phyloP scores from a whole-genome alignment of 257 asterid genomes.

The Salvia rosmarinus region DNA sequence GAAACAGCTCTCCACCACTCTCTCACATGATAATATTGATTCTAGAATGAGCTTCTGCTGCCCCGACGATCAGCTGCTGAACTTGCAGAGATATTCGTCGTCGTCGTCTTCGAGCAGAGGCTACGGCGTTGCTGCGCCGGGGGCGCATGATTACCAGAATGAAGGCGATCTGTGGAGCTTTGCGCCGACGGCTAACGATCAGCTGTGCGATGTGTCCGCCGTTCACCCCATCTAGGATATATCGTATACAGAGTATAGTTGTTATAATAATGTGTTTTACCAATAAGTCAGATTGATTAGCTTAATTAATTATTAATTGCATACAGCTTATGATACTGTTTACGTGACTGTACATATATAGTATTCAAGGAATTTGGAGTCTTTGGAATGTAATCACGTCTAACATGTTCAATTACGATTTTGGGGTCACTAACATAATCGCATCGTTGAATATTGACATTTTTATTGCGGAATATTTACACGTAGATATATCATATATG shows the following conservation, averaged over 20 bases:
- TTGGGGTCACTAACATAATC: background rate
- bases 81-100: constrained; percentile 25
- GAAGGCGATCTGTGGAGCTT: constrained; percentile 54
- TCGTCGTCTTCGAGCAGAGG: constrained; percentile 29
- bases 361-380: background rate
- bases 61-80: constrained; percentile 19
- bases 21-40: background rate
- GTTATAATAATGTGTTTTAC: background rate
- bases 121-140: background rate
- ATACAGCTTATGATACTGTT: background rate
- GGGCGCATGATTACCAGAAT: constrained; percentile 31
- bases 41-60: constrained; percentile 7
- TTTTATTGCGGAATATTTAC: too few species aligned
- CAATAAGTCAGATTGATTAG: background rate
- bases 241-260: background rate
- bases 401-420: background rate
- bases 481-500: too few species aligned
- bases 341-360: constrained; percentile 13
- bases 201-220: constrained; percentile 37
- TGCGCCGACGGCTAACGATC: constrained; percentile 35
- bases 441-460: background rate
- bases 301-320: background rate
- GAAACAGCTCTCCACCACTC: too few species aligned
- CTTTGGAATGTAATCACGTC: background rate
- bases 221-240: constrained; percentile 33